Evolutionary conservation across 495 filamentous ascomycete genomes (phyloP).

Genomic region (Podospora pseudoanserina): DNA sequence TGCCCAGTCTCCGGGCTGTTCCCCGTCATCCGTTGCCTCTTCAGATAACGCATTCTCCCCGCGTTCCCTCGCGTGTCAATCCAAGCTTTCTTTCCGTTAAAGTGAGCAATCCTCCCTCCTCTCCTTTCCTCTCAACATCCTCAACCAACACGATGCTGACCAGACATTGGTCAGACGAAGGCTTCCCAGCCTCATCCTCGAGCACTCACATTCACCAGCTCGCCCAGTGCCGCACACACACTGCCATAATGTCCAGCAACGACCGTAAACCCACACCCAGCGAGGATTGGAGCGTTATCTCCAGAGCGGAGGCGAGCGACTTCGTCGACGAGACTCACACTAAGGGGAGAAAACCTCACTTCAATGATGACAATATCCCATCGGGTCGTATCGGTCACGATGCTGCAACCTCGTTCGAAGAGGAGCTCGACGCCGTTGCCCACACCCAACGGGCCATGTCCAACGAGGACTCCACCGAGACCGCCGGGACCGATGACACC

Average conservation of each 20-base stretch:
- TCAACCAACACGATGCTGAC: constrained; percentile 8
- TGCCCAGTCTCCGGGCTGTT: neutral
- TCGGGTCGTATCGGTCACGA: constrained; percentile 20
- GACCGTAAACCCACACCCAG: neutral
- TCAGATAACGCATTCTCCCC: neutral
- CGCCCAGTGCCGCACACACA: too few species aligned
- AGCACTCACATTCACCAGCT: too few species aligned
- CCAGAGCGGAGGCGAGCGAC: neutral
- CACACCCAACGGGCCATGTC: neutral
- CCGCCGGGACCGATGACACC: constrained; percentile 14
- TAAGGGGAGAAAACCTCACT: constrained; percentile 24
- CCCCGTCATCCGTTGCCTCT: neutral
- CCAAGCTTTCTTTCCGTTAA: neutral
- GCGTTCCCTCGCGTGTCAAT: neutral
- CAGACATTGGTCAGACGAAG: neutral
- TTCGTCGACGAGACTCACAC: constrained; percentile 18
- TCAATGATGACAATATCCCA: constrained; percentile 31
- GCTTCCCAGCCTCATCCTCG: neutral
- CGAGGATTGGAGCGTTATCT: neutral
- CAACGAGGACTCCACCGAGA: constrained; percentile 18
- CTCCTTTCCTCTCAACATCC: neutral
- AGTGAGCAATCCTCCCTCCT: neutral
- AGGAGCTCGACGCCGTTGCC: too few species aligned
- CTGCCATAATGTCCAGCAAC: neutral
- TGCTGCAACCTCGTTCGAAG: neutral